Evolutionary conservation across 495 filamentous ascomycete species (phyloP).

Genomic region (Aspergillus leporis): DNA sequence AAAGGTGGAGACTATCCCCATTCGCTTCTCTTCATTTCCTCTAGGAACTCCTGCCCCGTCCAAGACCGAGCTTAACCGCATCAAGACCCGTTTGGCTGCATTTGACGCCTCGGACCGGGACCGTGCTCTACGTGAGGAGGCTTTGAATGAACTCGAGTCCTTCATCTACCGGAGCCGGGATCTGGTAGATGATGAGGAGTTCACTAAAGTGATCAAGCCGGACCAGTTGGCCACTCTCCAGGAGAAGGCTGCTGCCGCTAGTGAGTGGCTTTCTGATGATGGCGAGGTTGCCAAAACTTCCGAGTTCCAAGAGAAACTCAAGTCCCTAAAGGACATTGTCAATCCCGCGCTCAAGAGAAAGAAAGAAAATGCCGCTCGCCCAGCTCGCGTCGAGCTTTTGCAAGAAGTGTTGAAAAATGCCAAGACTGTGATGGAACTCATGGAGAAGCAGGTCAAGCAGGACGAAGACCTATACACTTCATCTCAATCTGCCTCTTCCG

Average conservation of each 20-base stretch:
- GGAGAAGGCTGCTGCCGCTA: slow-evolving; percentile 62
- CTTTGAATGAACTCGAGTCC: slow-evolving; percentile 88
- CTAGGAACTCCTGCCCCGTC: slow-evolving; percentile 60
- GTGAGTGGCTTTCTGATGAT: slow-evolving; percentile 90
- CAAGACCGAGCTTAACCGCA: slow-evolving; percentile 59
- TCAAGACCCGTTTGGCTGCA: slow-evolving; percentile 71
- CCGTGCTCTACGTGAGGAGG: slow-evolving; percentile 77
- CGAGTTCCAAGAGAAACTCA: slow-evolving; percentile 69
- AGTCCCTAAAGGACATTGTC: slow-evolving; percentile 69
- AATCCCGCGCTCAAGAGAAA: slow-evolving; percentile 66
- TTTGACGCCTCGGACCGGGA: slow-evolving; percentile 82
- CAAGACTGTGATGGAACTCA: slow-evolving; percentile 48
- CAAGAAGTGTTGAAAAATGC: slow-evolving; percentile 59
- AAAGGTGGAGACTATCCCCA: slow-evolving; percentile 66
- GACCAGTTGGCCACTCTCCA: slow-evolving; percentile 62
- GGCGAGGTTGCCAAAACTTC: slow-evolving; percentile 72
- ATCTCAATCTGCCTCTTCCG: slow-evolving; percentile 29
- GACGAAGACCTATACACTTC: slow-evolving; percentile 45
- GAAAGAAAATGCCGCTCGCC: slow-evolving; percentile 65
- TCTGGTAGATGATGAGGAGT: slow-evolving; percentile 71
- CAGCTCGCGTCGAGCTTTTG: slow-evolving; percentile 62
- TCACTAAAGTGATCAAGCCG: slow-evolving; percentile 66
- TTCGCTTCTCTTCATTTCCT: slow-evolving; percentile 62
- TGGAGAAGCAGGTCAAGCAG: slow-evolving; percentile 42
- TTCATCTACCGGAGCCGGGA: slow-evolving; percentile 90